Evolutionary conservation across 345 rosid species (phyloP).

Genomic region (Moricandia moricandioides): DNA sequence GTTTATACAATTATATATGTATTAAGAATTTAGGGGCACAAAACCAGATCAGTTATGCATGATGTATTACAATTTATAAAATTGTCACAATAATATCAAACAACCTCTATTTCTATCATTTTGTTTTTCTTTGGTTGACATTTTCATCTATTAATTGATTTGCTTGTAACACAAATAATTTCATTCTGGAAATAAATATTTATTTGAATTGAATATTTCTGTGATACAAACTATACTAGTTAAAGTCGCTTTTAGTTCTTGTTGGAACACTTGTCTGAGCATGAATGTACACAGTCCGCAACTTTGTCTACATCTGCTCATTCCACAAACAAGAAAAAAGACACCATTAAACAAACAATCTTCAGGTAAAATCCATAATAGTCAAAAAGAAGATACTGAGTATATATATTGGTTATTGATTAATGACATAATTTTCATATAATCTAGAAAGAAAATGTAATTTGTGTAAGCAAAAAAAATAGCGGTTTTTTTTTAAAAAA

Average conservation of each 20-base stretch:
- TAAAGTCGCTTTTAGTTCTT: not conserved
- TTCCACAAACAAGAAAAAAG: not conserved
- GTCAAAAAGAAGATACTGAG: not conserved
- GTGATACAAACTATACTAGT: not conserved
- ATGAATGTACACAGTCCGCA: not conserved
- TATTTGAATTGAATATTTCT: not conserved
- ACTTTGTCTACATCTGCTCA: slow-evolving; percentile 1
- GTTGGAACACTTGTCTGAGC: not conserved
- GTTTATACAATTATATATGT: not conserved
- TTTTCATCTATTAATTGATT: not conserved
- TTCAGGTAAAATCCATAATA: not conserved
- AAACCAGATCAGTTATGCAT: not conserved
- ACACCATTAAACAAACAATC: not conserved
- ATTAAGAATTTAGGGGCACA: not conserved
- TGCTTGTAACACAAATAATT: not conserved
- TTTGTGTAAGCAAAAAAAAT: not conserved
- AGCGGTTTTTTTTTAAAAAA: not conserved
- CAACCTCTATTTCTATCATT: not conserved
- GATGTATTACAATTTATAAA: not conserved
- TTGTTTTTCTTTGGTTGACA: not conserved
- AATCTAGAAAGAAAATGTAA: not conserved
- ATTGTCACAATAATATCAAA: not conserved
- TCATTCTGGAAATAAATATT: not conserved
- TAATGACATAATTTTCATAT: not conserved
- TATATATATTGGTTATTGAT: not conserved